phyloP scores from a whole-genome alignment of 352 stramenopile species.

The Pythium utonaiense region DNA sequence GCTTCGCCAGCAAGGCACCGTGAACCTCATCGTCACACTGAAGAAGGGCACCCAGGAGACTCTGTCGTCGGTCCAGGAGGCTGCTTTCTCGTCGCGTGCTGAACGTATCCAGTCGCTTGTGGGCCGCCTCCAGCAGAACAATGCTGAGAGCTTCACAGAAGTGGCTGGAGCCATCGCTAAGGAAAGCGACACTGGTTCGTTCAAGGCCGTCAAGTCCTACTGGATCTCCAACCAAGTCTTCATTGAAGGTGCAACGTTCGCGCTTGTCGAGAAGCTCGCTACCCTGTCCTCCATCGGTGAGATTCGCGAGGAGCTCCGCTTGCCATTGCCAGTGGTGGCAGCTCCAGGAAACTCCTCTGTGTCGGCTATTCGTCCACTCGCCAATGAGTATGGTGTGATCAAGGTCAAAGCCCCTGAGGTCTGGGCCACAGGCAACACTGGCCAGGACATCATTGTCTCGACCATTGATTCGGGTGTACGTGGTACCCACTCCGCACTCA shows the following conservation, averaged over 20 bases:
- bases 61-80: conserved; percentile 15
- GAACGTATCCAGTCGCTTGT: conserved; percentile 16
- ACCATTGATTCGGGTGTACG: conserved; percentile 32
- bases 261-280: conserved; percentile 24
- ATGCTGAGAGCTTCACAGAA: conserved; percentile 11
- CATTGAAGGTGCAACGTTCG: conserved; percentile 21
- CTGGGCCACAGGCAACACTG: conserved; percentile 23
- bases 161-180: conserved; percentile 10
- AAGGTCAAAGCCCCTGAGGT: too few species aligned
- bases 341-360: not conserved
- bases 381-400: conserved; percentile 27
- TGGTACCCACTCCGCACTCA: conserved; percentile 20
- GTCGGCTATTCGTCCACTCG: too few species aligned
- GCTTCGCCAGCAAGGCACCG: conserved; percentile 26
- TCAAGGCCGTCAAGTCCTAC: conserved; percentile 18
- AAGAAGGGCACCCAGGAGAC: conserved; percentile 18
- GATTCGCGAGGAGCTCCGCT: conserved; percentile 2
- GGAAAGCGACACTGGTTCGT: too few species aligned
- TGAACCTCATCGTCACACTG: conserved; percentile 36
- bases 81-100: conserved; percentile 9
- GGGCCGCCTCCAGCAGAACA: not conserved
- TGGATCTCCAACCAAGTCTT: conserved; percentile 32
- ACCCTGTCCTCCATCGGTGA: not conserved
- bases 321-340: conserved; percentile 1
- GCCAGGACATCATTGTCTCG: conserved; percentile 22